Base-by-base conservation (phyloP, 208 protist species). In the Kentomonas sorsogonicus region DNA sequence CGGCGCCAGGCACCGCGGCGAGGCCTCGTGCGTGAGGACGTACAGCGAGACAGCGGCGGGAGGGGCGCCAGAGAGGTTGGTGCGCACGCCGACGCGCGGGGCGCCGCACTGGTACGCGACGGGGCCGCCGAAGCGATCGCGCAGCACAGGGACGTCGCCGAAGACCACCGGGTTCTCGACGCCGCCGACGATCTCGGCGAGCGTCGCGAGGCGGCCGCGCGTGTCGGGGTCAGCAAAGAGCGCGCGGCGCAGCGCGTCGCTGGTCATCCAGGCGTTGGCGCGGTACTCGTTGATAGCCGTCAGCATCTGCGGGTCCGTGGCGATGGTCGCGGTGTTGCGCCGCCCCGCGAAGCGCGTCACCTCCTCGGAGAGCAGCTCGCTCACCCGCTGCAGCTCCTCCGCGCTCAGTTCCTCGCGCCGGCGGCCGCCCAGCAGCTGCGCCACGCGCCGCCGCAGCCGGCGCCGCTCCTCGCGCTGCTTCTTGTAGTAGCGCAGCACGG, bases 251-350 rank as follows among this genome's bases (percentile, higher is more conserved):
- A 90, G 46, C 15, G 47, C 64, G 2, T 26, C 39, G 48, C 84
- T 81, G 52, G 88, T 92, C 88, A 94, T 94, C 85, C 88, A 94
- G 40, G 76, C 74, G 55, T 94, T 94, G 34, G 74, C 72, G 30
- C 81, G 83, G 63, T 89, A 86, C 67, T 78, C 56, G 43, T 91
- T 74, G 45, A 94, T 94, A 22, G 88, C 88, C 39, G 64, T 47
- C 26, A 90, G 77, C 79, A 91, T 86, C 52, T 91, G 85, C 3
- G 75, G 43, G 47, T 94, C 88, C 13, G 72, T 86, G 30, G 74
- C 36, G 1, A 94, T 62, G n/a, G 81, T 94, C 43, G 71, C 76
- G 23, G 76, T 79, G 66, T 81, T 91, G 36, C 63, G 60, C 48
- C 67, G 63, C 11, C 77, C 75, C 1, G 69, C 58, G 16, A 74